Evolutionary conservation across 2,329 filamentous ascomycete species (phyloP), one percentile per base, ranked within the genome.

Genomic region (Torrubiellomyces zombiae): DNA sequence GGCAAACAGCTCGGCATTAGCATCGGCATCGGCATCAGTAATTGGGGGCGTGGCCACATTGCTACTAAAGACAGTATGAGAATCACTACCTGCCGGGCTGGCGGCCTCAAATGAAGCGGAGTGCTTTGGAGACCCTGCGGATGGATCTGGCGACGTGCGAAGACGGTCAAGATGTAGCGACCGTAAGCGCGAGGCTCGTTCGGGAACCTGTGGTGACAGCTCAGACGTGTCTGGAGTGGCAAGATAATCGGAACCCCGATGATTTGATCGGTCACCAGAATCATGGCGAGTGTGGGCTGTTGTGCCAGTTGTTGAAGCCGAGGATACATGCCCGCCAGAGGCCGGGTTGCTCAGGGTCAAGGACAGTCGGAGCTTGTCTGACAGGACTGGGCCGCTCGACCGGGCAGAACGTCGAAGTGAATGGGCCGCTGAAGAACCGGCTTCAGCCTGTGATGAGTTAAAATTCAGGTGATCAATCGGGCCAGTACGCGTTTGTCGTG

Each of bases 21-120:
- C 67, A 33, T 77, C 75, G 8, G 69, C 50, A 32, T 83, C 77
- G 13, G 71, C 67, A 33, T 83, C 79, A 7, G 69, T 75, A 35
- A 82, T 70, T 6, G 78, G 78, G 16, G 79, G 78, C 7, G 79
- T 82, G 25, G 78, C 75, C 24, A 74, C 69, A 31, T 62, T 71
- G 42, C 58, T 64, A 37, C 60, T 63, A 38, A 77, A 75, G 17
- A 67, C 55, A 8, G 68, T 71, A 28, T 67, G 62, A 3, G 63
- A 53, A 28, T 69, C 63, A 39, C 61, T 68, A 15, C 52, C 60
- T 0, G 56, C 51, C 3, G 63, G 63, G 35, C 67, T 72, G 4
- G 51, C 53, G 0, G 52, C 52, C 23, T 66, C 59, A 27, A 56
- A 63, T n/a, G n/a, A n/a, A n/a, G n/a, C n/a, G n/a, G n/a, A n/a